Base-by-base conservation (phyloP, 2,329 filamentous ascomycete species). In the Diplodia intermedia region DNA sequence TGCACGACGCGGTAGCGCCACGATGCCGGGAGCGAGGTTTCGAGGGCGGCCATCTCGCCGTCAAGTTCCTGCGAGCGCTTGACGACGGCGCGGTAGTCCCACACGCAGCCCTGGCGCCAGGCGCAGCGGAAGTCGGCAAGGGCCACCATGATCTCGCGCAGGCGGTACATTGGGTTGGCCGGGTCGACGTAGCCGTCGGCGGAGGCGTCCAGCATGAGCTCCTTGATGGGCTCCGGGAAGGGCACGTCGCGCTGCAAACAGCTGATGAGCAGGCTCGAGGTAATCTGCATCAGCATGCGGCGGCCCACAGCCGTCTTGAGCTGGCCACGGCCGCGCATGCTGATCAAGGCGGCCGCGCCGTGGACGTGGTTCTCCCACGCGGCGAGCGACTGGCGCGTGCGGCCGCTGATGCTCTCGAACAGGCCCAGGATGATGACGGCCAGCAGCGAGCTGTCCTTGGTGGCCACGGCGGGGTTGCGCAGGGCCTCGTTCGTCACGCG, bases 291-390 rank as follows among this genome's bases (percentile, higher is more conserved):
- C 31, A 77, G 76, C 20, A 78, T 72, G 3, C 72, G 72, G 26
- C 71, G 68, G 0, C 72, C 73, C 4, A 74, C 55, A 23, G 66
- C 67, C 9, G 68, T 70, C 23, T 71, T 43, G 47, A 77, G 73
- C 23, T 76, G 74, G 3, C 72, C 66, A 47, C 69, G 70, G 29
- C 77, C 77, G 15, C 78, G 76, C 14, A 78, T 69, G 14, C 69
- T 70, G n/a, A 80, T 54, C 9, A 80, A 69, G 1, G 74, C 72
- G 33, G 72, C 72, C 1, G 76, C 77, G 2, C 78, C 77, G 55
- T 75, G 72, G 20, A 78, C 71, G 65, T 80, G 78, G 20, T 73
- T 73, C 31, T 69, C 70, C 76, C 76, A 79, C 4, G 74, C 71
- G 57, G 70, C 68, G n/a, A 78, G 63, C 9, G 77, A 77, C 20